phyloP scores from a whole-genome alignment of 176 grass and related monocot species.

The Aechmea fasciata region DNA sequence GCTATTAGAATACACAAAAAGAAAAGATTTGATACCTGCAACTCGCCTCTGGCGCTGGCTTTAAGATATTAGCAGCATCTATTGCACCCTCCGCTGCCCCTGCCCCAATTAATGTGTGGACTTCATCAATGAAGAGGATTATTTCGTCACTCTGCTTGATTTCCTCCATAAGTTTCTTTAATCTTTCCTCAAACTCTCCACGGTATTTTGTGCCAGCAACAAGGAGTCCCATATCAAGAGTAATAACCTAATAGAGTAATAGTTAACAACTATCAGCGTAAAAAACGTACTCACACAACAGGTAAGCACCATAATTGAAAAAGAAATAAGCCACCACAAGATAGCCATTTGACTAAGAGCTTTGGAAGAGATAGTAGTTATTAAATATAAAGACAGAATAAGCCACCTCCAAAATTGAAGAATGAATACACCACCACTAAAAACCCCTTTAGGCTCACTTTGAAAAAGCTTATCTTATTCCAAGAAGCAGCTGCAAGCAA shows the following conservation, averaged over 20 bases:
- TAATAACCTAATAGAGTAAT: slow-evolving; percentile 56
- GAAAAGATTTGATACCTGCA: slow-evolving; percentile 45
- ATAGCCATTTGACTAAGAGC: too few species aligned
- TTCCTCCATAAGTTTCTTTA: slow-evolving; percentile 98
- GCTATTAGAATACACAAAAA: neutral
- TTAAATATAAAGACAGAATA: too few species aligned
- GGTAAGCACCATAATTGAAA: neutral
- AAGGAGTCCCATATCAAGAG: slow-evolving; percentile 89
- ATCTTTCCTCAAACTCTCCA: slow-evolving; percentile 94
- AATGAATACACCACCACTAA: too few species aligned
- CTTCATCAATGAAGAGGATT: slow-evolving; percentile 95
- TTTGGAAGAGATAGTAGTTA: too few species aligned
- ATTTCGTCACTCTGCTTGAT: slow-evolving; percentile 96
- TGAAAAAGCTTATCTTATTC: too few species aligned
- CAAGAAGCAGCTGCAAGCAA: too few species aligned
- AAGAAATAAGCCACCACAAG: neutral
- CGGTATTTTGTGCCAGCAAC: slow-evolving; percentile 96
- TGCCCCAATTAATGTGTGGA: slow-evolving; percentile 94
- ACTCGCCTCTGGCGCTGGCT: slow-evolving; percentile 91
- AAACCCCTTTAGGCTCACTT: too few species aligned
- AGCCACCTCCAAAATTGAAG: too few species aligned
- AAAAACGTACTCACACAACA: neutral
- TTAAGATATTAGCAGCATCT: slow-evolving; percentile 92
- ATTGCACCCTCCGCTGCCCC: slow-evolving; percentile 92
- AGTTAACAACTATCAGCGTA: neutral